phyloP scores from a whole-genome alignment of 2,329 filamentous ascomycete genomes.

The Ophiobolus disseminans region DNA sequence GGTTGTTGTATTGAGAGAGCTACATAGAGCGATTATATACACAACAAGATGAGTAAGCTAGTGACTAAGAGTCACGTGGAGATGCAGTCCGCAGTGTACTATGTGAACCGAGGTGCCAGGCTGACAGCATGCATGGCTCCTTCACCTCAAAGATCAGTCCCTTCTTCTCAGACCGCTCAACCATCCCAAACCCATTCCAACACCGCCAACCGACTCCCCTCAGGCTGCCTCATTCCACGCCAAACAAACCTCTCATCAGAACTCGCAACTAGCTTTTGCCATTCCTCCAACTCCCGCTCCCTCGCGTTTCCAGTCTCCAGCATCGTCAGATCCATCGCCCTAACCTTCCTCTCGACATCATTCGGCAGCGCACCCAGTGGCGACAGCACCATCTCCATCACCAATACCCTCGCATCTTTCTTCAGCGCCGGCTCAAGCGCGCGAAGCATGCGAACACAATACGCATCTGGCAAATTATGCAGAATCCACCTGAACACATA shows the following conservation, averaged over 20 bases:
- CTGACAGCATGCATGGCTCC: neutral
- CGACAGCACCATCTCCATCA: slow-evolving; percentile 6
- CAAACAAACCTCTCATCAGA: slow-evolving; percentile 54
- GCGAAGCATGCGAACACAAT: slow-evolving; percentile 18
- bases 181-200: slow-evolving; percentile 10
- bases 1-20: too few species aligned
- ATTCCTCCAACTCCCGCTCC: slow-evolving; percentile 54
- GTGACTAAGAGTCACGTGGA: too few species aligned
- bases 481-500: slow-evolving; percentile 50
- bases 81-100: too few species aligned
- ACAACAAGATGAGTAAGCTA: too few species aligned
- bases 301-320: slow-evolving; percentile 55
- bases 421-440: slow-evolving; percentile 26
- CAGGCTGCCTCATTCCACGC: slow-evolving; percentile 7
- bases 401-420: slow-evolving; percentile 21
- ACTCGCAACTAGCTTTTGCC: slow-evolving; percentile 50
- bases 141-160: too few species aligned
- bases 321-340: slow-evolving; percentile 55
- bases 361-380: slow-evolving; percentile 6
- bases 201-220: slow-evolving; percentile 10
- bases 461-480: slow-evolving; percentile 51
- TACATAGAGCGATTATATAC: too few species aligned
- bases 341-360: slow-evolving; percentile 4
- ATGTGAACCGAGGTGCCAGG: too few species aligned
- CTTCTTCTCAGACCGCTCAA: neutral